Evolutionary conservation across 495 filamentous ascomycete genomes (phyloP).

Genomic region (Lindgomyces ingoldianus): DNA sequence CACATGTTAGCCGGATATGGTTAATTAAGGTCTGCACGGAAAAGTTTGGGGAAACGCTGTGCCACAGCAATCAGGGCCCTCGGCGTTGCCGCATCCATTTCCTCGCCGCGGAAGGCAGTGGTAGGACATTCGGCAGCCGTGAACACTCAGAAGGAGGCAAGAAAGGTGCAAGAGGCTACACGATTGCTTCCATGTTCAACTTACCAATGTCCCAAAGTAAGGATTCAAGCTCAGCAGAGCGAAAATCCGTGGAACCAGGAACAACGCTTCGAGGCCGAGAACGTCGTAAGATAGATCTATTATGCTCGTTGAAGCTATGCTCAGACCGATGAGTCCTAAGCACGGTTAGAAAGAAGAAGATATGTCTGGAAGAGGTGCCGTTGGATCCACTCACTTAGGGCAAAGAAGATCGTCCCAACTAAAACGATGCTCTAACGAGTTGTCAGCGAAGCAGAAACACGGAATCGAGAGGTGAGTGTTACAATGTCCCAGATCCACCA

Average conservation of each 20-base stretch:
- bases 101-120: neutral
- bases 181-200: slow-evolving; percentile 30
- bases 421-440: slow-evolving; percentile 62
- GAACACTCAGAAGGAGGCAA: neutral
- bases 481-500: slow-evolving; percentile 87
- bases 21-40: neutral
- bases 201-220: slow-evolving; percentile 80
- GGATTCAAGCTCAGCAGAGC: slow-evolving; percentile 85
- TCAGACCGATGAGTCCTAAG: slow-evolving; percentile 72
- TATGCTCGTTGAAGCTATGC: slow-evolving; percentile 58
- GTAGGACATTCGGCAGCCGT: neutral
- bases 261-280: slow-evolving; percentile 81
- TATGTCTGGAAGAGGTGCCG: neutral
- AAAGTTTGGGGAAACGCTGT: neutral
- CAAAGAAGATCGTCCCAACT: slow-evolving; percentile 73
- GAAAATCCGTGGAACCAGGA: slow-evolving; percentile 85
- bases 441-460: neutral
- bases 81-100: neutral
- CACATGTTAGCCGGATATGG: slow-evolving; percentile 14
- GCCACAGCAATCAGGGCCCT: neutral
- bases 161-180: neutral
- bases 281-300: slow-evolving; percentile 84
- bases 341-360: slow-evolving; percentile 14
- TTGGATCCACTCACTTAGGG: slow-evolving; percentile 62
- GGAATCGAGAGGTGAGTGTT: neutral